Evolutionary conservation across 768 basidiomycete species (phyloP).

Genomic region (Mycena metata): DNA sequence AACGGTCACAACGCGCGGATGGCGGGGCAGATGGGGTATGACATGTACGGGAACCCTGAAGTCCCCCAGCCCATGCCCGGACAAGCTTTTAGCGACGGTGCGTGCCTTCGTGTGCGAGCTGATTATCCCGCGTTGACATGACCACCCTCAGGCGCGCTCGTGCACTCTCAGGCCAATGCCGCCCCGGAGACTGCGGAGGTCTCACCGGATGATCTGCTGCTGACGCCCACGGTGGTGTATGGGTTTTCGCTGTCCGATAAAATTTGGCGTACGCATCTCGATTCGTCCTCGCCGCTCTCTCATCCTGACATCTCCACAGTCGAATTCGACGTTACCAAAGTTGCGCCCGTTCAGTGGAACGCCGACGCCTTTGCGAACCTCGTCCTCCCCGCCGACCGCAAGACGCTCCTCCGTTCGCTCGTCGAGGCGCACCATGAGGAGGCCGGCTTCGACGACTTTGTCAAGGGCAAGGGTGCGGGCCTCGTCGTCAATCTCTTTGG

Average conservation of each 20-base stretch:
- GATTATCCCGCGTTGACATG: neutral
- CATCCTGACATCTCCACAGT: constrained; percentile 51
- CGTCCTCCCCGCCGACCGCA: constrained; percentile 67
- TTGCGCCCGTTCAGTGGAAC: constrained; percentile 69
- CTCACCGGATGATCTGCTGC: constrained; percentile 65
- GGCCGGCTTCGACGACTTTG: constrained; percentile 70
- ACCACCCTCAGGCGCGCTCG: constrained; percentile 37
- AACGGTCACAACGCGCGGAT: neutral
- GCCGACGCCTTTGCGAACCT: constrained; percentile 70
- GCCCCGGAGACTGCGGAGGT: constrained; percentile 45
- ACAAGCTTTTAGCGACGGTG: constrained; percentile 22
- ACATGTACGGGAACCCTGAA: constrained; percentile 43
- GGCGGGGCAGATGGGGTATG: constrained; percentile 19
- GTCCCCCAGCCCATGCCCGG: constrained; percentile 25
- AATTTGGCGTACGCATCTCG: constrained; percentile 61
- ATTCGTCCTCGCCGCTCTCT: neutral
- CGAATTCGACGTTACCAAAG: constrained; percentile 70
- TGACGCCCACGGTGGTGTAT: constrained; percentile 69
- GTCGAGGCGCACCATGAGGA: constrained; percentile 70
- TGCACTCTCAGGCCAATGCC: constrained; percentile 37
- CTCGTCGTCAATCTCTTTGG: constrained; percentile 70
- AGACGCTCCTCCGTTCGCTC: constrained; percentile 67
- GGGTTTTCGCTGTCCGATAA: constrained; percentile 75
- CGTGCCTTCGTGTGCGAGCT: neutral
- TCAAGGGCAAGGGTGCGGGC: constrained; percentile 75